Evolutionary conservation across 1,284 basidiomycete species (phyloP).

Genomic region (Trametes sp.): DNA sequence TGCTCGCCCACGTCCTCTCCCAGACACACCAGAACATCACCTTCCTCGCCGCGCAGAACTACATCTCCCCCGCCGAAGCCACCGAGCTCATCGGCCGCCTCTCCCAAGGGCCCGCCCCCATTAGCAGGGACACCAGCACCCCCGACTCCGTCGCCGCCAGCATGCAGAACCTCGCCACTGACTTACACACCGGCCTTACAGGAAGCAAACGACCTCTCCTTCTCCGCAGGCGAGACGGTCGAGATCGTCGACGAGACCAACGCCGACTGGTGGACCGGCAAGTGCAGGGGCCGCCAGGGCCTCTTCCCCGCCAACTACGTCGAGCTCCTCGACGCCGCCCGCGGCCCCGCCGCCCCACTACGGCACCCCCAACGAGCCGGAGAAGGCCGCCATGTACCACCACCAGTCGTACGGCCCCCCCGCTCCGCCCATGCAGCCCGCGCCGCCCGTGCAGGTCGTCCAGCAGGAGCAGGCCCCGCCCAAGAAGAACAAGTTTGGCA

Average conservation of each 20-base stretch:
- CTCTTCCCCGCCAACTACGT: constrained; percentile 73
- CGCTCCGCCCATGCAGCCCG: constrained; percentile 4
- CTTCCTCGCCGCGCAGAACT: constrained; percentile 66
- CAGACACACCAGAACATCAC: constrained; percentile 70
- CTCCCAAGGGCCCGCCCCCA: constrained; percentile 46
- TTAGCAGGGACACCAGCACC: constrained; percentile 48
- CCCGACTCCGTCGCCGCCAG: constrained; percentile 24
- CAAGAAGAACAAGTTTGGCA: constrained; percentile 69
- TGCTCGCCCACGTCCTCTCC: constrained; percentile 62
- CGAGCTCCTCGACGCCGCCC: constrained; percentile 50
- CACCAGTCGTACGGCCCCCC: constrained; percentile 46
- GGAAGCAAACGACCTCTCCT: constrained; percentile 68
- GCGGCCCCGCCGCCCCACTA: constrained; percentile 20
- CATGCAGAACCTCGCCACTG: constrained; percentile 29
- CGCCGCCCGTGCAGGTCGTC: constrained; percentile 8
- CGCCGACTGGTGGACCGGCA: constrained; percentile 72
- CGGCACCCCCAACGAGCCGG: constrained; percentile 19
- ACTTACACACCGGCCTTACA: constrained; percentile 37
- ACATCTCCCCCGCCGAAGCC: constrained; percentile 61
- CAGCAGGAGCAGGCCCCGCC: constrained; percentile 46
- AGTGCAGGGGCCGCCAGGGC: constrained; percentile 61
- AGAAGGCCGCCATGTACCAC: constrained; percentile 48
- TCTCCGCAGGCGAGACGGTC: constrained; percentile 63
- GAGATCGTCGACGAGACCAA: constrained; percentile 69
- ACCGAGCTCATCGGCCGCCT: constrained; percentile 60